A percentile compares a stretch with the other conserved stretches of the same genome.
Conservation (phyloP, 2,329 filamentous ascomycete genomes). For the Zasmidium cellare region DNA sequence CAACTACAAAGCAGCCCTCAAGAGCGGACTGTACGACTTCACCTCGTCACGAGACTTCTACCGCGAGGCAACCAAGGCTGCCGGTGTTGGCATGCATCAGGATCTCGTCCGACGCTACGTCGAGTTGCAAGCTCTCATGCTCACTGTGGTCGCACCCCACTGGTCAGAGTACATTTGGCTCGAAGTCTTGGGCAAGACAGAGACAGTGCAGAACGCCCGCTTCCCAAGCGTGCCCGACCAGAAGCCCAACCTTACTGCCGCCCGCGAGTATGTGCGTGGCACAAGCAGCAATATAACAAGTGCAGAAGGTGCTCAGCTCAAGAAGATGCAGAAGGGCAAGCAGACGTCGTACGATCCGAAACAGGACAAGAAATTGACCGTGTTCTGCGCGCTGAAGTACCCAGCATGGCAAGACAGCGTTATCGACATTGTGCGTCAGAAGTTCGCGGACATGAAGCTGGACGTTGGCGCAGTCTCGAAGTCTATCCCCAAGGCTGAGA, state of each 20-base stretch:
- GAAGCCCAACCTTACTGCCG: constrained; percentile 69
- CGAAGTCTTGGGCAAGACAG: constrained; percentile 76
- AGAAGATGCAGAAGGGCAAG: constrained; percentile 94
- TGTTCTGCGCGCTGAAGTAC: constrained; percentile 78
- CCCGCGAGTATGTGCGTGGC: constrained; percentile 75
- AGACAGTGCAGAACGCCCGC: constrained; percentile 74
- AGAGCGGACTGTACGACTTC: constrained; percentile 84
- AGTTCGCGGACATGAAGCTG: constrained; percentile 64
- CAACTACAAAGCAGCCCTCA: constrained; percentile 83
- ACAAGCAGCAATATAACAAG: constrained; percentile 79
- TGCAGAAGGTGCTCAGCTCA: constrained; percentile 77
- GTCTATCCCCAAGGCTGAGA: constrained; percentile 80
- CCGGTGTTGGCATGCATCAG: constrained; percentile 82
- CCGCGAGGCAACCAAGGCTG: constrained; percentile 75
- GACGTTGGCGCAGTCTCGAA: constrained; percentile 81
- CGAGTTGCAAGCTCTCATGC: constrained; percentile 78
- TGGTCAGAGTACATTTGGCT: constrained; percentile 94
- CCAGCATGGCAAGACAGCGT: constrained; percentile 92
- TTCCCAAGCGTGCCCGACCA: constrained; percentile 71
- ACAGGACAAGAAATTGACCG: constrained; percentile 85
- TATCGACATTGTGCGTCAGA: constrained; percentile 73
- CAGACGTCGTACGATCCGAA: constrained; percentile 80
- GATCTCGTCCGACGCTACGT: constrained; percentile 78
- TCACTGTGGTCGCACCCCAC: constrained; percentile 85
- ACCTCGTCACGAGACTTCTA: constrained; percentile 86